A percentile compares a stretch with the other conserved stretches of the same genome.
These are phyloP conservation scores for Saccharomyces uvarum DNA, from an alignment of 1,139 yeast species.

Conservation along the genomic window DNA sequence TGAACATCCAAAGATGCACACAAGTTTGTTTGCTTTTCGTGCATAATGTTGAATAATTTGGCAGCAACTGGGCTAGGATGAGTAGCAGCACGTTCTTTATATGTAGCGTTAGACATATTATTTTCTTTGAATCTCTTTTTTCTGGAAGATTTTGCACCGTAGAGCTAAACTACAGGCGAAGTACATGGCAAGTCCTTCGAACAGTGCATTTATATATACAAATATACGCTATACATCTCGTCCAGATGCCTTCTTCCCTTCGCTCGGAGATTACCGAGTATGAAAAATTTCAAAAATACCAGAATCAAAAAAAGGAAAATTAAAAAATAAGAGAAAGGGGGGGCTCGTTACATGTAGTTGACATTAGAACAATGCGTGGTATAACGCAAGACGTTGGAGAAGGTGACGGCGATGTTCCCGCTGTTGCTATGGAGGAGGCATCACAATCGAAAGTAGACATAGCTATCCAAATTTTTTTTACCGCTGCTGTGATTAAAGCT, in stretches of 20 bases:
- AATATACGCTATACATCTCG: not conserved
- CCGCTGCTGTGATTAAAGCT: not conserved
- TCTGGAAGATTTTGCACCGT: not conserved
- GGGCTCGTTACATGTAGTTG: not conserved
- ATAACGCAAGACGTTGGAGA: not conserved
- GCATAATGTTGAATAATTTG: slow-evolving; percentile 68
- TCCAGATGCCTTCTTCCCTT: not conserved
- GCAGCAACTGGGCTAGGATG: slow-evolving; percentile 78
- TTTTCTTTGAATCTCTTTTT: not conserved
- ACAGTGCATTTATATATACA: not conserved
- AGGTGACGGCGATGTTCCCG: not conserved
- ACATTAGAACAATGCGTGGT: not conserved
- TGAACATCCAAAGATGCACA: slow-evolving; percentile 95
- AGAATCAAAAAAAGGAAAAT: not conserved
- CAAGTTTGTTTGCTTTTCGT: slow-evolving; percentile 70
- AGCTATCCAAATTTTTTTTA: not conserved
- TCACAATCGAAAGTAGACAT: not conserved
- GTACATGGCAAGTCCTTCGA: not conserved
- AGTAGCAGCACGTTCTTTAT: slow-evolving; percentile 57
- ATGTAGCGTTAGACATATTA: slow-evolving; percentile 37
- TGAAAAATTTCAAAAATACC: not conserved
- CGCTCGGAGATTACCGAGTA: not conserved
- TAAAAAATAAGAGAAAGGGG: not conserved
- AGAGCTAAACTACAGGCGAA: not conserved
- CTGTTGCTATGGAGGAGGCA: not conserved